These are phyloP conservation scores for Colletotrichum gloeosporioides DNA, from an alignment of 2,329 filamentous ascomycete genomes.

Conservation along the genomic window DNA sequence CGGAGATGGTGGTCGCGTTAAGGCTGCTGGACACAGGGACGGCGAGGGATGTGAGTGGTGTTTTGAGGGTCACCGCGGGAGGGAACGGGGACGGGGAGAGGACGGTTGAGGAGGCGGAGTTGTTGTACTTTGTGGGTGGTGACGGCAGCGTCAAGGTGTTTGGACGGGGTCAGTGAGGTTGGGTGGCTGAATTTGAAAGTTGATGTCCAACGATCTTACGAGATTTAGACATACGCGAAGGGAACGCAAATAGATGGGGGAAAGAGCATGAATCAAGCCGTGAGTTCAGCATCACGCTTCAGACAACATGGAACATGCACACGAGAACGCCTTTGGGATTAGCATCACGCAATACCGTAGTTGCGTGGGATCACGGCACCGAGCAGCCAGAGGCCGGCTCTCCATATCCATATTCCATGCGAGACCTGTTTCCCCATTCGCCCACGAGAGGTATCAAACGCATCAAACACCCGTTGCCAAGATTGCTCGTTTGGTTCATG, in stretches of 20 bases:
- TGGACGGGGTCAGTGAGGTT: slow-evolving; percentile 69
- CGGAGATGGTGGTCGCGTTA: slow-evolving; percentile 73
- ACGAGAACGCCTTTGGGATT: not conserved
- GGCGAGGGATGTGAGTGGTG: slow-evolving; percentile 90
- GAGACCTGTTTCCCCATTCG: not conserved
- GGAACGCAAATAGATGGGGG: not conserved
- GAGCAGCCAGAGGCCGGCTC: slow-evolving; percentile 5
- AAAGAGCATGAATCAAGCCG: not conserved
- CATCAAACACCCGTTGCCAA: not conserved
- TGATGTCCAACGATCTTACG: not conserved
- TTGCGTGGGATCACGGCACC: not conserved
- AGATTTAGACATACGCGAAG: too few relatives aligned
- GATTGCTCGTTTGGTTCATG: not conserved
- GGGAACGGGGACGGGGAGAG: slow-evolving; percentile 29
- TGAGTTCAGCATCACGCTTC: not conserved
- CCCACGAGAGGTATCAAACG: slow-evolving; percentile 11
- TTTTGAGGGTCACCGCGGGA: slow-evolving; percentile 76
- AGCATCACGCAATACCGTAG: not conserved
- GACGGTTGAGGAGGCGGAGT: slow-evolving; percentile 66
- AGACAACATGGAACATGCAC: not conserved
- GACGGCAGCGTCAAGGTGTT: slow-evolving; percentile 86
- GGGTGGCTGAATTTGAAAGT: not conserved
- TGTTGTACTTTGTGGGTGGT: slow-evolving; percentile 79
- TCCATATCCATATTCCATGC: slow-evolving; percentile 14
- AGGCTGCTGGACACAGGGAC: slow-evolving; percentile 83